Evolutionary conservation across 2,329 filamentous ascomycete genomes (phyloP).

Genomic region (Biscogniauxia sp.): DNA sequence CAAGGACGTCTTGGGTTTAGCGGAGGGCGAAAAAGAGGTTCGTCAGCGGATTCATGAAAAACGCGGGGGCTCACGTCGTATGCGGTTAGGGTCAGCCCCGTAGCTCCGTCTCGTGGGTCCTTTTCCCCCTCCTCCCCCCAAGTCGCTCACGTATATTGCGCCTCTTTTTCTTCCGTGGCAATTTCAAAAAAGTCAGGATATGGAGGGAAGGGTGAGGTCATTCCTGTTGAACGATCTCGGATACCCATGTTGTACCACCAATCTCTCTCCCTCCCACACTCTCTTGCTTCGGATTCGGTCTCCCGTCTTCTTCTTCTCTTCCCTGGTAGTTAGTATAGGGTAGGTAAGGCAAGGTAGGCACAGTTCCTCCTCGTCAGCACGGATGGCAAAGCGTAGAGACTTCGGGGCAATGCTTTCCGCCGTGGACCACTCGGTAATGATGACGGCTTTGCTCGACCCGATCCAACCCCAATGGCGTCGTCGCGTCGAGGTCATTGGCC

Average conservation of each 20-base stretch:
- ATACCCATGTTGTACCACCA: constrained; percentile 15
- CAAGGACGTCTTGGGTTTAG: no score
- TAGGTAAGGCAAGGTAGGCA: background rate
- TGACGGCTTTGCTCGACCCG: constrained; percentile 11
- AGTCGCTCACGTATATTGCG: background rate
- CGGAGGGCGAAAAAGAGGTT: background rate
- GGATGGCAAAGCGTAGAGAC: background rate
- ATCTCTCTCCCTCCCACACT: background rate
- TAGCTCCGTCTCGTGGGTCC: background rate
- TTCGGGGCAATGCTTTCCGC: constrained; percentile 13
- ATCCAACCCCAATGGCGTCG: constrained; percentile 8
- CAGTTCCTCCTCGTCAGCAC: constrained; percentile 14
- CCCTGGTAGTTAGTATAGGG: no score
- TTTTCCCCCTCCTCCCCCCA: no score
- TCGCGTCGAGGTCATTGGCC: constrained; percentile 15
- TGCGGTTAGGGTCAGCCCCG: background rate
- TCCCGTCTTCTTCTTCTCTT: background rate
- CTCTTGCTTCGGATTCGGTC: background rate
- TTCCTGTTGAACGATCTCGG: constrained; percentile 14
- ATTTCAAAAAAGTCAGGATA: constrained; percentile 6
- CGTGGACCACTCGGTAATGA: constrained; percentile 2
- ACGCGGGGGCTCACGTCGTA: background rate
- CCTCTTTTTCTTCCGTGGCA: background rate
- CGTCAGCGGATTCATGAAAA: background rate
- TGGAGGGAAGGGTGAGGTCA: constrained; percentile 20